Evolutionary conservation across 495 filamentous ascomycete species (phyloP).

Genomic region (Talaromyces wortmannii): DNA sequence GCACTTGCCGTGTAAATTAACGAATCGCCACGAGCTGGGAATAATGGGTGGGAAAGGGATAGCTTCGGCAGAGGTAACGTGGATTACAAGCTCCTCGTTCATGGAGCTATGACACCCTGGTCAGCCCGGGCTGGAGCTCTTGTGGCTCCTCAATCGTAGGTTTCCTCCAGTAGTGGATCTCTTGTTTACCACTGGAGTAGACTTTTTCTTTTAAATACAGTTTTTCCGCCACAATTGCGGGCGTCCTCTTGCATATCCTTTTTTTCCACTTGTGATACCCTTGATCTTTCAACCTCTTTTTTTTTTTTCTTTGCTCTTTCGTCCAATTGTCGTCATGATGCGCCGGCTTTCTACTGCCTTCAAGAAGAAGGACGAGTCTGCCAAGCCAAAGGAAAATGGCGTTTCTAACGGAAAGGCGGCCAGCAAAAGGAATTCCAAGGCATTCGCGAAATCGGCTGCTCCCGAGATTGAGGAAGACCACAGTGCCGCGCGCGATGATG

Average conservation of each 20-base stretch:
- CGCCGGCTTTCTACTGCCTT: slow-evolving; percentile 47
- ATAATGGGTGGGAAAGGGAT: not conserved
- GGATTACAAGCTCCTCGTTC: not conserved
- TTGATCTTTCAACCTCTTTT: not conserved
- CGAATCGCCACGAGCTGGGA: not conserved
- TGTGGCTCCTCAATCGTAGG: not conserved
- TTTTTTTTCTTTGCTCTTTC: not conserved
- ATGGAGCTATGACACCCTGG: not conserved
- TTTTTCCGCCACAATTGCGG: not conserved
- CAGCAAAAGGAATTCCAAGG: slow-evolving; percentile 34
- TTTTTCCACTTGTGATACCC: not conserved
- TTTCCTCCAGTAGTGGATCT: not conserved
- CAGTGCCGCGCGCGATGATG: slow-evolving; percentile 29
- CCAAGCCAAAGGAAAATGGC: slow-evolving; percentile 29
- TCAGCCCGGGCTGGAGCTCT: not conserved
- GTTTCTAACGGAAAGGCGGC: slow-evolving; percentile 11
- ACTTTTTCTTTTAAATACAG: not conserved
- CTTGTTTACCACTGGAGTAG: not conserved
- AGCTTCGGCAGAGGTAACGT: not conserved
- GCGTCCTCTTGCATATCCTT: not conserved
- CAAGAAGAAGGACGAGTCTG: slow-evolving; percentile 36
- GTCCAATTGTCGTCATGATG: slow-evolving; percentile 15
- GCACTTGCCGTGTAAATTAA: not conserved
- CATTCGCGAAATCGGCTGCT: slow-evolving; percentile 11
- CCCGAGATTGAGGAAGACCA: slow-evolving; percentile 20